Conservation (phyloP, 352 stramenopile genomes). For the Phytophthora tubulina region DNA sequence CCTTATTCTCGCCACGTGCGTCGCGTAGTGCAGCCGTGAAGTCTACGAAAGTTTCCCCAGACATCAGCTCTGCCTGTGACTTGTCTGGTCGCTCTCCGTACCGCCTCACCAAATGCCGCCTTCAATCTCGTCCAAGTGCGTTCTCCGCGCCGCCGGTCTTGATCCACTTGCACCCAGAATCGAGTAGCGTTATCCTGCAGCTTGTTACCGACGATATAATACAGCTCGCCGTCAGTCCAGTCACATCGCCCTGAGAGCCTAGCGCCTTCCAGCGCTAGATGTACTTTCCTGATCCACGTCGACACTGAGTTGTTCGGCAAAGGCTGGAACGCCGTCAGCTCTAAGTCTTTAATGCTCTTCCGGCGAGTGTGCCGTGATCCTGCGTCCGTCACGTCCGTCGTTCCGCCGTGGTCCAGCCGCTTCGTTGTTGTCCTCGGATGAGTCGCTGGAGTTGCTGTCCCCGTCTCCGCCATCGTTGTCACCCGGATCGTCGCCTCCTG, state of each 20-base stretch:
- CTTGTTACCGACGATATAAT: slow-evolving; percentile 16
- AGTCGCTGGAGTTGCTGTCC: not conserved
- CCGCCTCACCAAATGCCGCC: not conserved
- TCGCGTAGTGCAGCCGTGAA: not conserved
- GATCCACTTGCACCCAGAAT: slow-evolving; percentile 2
- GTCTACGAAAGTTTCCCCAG: not conserved
- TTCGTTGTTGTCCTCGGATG: not conserved
- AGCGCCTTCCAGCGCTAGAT: not conserved
- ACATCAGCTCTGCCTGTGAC: not conserved
- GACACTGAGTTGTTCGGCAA: not conserved
- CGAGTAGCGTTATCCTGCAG: not conserved
- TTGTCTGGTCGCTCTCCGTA: not conserved
- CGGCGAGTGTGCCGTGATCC: not conserved
- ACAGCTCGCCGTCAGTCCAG: not conserved
- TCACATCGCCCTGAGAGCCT: not conserved
- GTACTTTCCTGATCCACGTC: slow-evolving; percentile 2
- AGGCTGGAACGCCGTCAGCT: slow-evolving; percentile 1
- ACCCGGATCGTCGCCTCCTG: not conserved
- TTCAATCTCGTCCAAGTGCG: not conserved
- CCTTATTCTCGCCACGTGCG: not conserved
- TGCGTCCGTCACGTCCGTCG: not conserved
- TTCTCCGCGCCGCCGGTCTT: not conserved
- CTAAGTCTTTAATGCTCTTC: slow-evolving; percentile 5
- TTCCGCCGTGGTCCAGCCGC: not conserved
- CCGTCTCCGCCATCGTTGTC: not conserved